These are phyloP conservation scores for Globisporangium nunn DNA, from an alignment of 352 stramenopile species.

Conservation along the genomic window DNA sequence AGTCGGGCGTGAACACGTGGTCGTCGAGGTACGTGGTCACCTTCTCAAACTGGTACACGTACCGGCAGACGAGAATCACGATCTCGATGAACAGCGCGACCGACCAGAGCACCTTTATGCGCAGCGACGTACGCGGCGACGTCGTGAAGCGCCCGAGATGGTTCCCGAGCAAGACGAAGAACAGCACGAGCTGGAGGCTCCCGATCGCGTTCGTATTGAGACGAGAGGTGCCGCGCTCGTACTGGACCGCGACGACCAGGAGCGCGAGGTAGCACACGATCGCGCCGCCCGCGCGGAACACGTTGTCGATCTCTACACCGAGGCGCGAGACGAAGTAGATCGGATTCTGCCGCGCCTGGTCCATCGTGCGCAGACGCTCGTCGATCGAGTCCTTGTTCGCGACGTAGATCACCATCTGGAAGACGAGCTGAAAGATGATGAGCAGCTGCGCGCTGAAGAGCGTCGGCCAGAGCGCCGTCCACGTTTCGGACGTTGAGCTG, in stretches of 20 bases:
- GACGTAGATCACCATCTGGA: constrained; percentile 83
- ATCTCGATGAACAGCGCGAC: constrained; percentile 68
- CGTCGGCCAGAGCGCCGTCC: constrained; percentile 68
- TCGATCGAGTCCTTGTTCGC: constrained; percentile 62
- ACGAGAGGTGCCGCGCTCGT: constrained; percentile 37
- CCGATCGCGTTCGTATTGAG: constrained; percentile 68
- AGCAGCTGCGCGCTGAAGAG: constrained; percentile 77
- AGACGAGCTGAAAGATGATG: constrained; percentile 81
- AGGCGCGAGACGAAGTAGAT: constrained; percentile 71
- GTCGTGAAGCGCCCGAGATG: constrained; percentile 63
- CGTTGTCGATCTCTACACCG: constrained; percentile 69
- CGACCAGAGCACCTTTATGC: constrained; percentile 70
- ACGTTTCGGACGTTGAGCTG: constrained; percentile 40
- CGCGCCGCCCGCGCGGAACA: constrained; percentile 57
- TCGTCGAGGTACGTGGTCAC: constrained; percentile 57
- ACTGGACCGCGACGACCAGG: constrained; percentile 59
- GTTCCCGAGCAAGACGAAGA: constrained; percentile 59
- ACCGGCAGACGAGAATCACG: constrained; percentile 56
- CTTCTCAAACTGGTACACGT: constrained; percentile 77
- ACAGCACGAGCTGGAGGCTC: constrained; percentile 44
- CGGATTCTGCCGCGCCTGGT: constrained; percentile 60
- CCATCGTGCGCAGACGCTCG: constrained; percentile 49
- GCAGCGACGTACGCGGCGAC: constrained; percentile 58
- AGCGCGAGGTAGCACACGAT: constrained; percentile 68
- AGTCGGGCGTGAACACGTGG: constrained; percentile 61